Conservation (phyloP, 495 filamentous ascomycete species). For the Lineolata rhizophorae region DNA sequence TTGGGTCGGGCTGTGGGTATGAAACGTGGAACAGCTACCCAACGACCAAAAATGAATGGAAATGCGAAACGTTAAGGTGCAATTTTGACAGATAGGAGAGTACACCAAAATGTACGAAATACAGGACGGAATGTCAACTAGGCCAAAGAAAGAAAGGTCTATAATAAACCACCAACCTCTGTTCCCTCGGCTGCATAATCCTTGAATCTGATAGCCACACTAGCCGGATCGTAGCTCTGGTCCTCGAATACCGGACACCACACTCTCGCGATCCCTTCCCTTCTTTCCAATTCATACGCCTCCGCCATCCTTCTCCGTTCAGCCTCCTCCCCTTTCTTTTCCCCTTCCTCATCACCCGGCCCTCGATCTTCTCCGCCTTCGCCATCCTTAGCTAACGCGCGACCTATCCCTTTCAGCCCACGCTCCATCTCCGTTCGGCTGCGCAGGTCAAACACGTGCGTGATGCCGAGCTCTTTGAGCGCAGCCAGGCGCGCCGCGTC, state of each 20-base stretch:
- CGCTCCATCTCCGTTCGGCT: constrained; percentile 9
- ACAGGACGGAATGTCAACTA: too few species aligned
- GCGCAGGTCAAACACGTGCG: constrained; percentile 16
- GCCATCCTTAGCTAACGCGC: not conserved
- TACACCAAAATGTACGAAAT: too few species aligned
- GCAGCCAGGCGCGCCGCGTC: constrained; percentile 10
- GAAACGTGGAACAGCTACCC: too few species aligned
- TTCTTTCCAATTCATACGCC: constrained; percentile 9
- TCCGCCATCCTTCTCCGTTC: constrained; percentile 1
- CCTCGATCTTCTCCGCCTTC: not conserved
- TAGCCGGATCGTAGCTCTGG: constrained; percentile 19
- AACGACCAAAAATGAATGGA: too few species aligned
- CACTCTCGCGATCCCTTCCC: constrained; percentile 10
- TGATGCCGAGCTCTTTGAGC: constrained; percentile 12
- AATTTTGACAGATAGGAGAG: too few species aligned
- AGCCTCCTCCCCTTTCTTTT: too few species aligned
- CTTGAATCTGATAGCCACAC: constrained; percentile 17
- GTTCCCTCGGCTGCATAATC: constrained; percentile 14
- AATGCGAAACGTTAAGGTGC: too few species aligned
- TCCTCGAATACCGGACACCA: constrained; percentile 20
- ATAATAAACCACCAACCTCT: constrained; percentile 10
- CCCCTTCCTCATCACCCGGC: too few species aligned
- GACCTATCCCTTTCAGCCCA: constrained; percentile 2
- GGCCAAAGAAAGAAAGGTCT: not conserved
- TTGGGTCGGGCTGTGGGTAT: too few species aligned